phyloP scores from a whole-genome alignment of 495 filamentous ascomycete species.

The Podospora conica region DNA sequence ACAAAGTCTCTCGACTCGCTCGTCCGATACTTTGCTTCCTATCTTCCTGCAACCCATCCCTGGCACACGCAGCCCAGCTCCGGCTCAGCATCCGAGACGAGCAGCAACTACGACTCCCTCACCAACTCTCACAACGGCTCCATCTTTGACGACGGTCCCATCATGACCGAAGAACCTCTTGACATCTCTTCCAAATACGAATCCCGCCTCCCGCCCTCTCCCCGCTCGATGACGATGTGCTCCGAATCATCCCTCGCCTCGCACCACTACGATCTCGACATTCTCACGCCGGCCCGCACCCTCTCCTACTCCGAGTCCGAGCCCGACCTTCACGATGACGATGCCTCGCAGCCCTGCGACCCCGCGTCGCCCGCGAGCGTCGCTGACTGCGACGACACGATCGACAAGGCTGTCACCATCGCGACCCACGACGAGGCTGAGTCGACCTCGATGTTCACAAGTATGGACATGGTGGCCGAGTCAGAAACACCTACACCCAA shows the following conservation, averaged over 20 bases:
- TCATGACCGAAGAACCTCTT: slow-evolving; percentile 40
- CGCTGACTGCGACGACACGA: slow-evolving; percentile 14
- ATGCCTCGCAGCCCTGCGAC: slow-evolving; percentile 31
- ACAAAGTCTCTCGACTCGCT: slow-evolving; percentile 48
- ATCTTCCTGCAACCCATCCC: slow-evolving; percentile 40
- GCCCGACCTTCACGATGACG: slow-evolving; percentile 23
- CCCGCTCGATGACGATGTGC: slow-evolving; percentile 44
- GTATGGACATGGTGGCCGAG: slow-evolving; percentile 18
- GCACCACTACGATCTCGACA: slow-evolving; percentile 20
- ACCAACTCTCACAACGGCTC: slow-evolving; percentile 16
- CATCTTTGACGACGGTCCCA: slow-evolving; percentile 32
- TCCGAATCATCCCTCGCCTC: slow-evolving; percentile 37
- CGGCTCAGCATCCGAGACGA: slow-evolving; percentile 23
- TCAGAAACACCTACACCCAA: slow-evolving; percentile 38
- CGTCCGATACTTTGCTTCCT: slow-evolving; percentile 45
- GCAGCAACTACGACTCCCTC: slow-evolving; percentile 22
- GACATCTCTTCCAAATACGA: slow-evolving; percentile 23
- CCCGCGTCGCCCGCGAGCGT: slow-evolving; percentile 30
- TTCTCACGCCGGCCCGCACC: slow-evolving; percentile 34
- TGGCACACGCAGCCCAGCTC: slow-evolving; percentile 27
- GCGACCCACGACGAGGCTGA: slow-evolving; percentile 10
- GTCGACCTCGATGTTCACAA: background rate
- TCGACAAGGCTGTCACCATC: slow-evolving; percentile 11
- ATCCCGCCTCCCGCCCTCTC: slow-evolving; percentile 37
- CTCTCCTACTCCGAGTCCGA: slow-evolving; percentile 43